Percentiles rank a stretch among this genome's conserved stretches.
phyloP scores from a whole-genome alignment of 2,329 filamentous ascomycete genomes.

The Colletotrichum sojae region DNA sequence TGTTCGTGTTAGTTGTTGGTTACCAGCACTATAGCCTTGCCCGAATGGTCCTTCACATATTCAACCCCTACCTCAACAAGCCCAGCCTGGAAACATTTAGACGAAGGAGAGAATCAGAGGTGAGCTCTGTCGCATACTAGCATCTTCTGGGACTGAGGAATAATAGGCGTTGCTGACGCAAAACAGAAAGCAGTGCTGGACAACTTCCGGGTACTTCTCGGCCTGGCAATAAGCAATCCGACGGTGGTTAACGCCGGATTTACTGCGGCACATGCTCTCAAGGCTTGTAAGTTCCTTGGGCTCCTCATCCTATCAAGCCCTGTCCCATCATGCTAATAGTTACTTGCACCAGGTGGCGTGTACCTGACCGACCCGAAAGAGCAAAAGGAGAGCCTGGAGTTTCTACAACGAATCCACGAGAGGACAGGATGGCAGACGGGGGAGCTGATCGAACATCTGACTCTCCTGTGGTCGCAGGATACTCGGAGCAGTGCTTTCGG shows the following conservation, averaged over 20 bases:
- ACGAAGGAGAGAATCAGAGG: constrained; percentile 42
- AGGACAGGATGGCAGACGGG: constrained; percentile 27
- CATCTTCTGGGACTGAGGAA: no score
- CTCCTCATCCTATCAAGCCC: no score
- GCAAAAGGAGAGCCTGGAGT: constrained; percentile 19
- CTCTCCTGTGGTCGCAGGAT: constrained; percentile 13
- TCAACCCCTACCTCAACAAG: constrained; percentile 51
- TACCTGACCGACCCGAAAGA: constrained; percentile 26
- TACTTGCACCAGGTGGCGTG: not conserved
- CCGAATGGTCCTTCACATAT: constrained; percentile 54
- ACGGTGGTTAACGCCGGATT: constrained; percentile 45
- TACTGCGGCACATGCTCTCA: constrained; percentile 46
- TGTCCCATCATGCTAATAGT: not conserved
- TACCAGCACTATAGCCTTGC: constrained; percentile 58
- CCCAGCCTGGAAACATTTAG: constrained; percentile 45
- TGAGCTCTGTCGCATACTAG: not conserved
- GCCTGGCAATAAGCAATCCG: constrained; percentile 47
- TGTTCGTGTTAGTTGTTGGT: constrained; percentile 48
- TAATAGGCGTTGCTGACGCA: not conserved
- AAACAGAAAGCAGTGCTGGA: constrained; percentile 43
- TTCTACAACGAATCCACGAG: not conserved
- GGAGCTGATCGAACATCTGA: constrained; percentile 15
- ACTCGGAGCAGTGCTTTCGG: constrained; percentile 13
- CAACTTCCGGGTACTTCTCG: constrained; percentile 45
- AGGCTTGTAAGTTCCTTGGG: constrained; percentile 44